phyloP scores from a whole-genome alignment of 805 yeast species.

The Cyberlindnera galapagoensis region DNA sequence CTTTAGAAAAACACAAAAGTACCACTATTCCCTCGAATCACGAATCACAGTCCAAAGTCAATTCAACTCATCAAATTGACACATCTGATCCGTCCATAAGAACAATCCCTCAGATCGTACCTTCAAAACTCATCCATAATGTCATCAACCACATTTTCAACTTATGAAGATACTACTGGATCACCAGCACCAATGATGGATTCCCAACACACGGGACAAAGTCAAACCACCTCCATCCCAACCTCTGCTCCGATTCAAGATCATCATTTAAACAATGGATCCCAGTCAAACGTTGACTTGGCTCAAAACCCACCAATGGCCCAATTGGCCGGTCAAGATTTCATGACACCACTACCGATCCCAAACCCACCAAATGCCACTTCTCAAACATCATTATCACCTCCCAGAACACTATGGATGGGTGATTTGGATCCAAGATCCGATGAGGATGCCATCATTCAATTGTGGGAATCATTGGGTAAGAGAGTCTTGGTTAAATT shows the following conservation, averaged over 20 bases:
- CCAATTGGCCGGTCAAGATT: slow-evolving; percentile 22
- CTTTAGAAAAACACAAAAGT: too few species aligned
- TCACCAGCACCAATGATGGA: too few species aligned
- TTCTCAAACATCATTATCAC: slow-evolving; percentile 31
- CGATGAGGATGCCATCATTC: slow-evolving; percentile 53
- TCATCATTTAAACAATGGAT: too few species aligned
- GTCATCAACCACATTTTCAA: too few species aligned
- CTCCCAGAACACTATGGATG: slow-evolving; percentile 81
- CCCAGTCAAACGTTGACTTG: too few species aligned
- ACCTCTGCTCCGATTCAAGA: neutral
- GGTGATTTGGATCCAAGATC: slow-evolving; percentile 81
- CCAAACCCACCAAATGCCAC: slow-evolving; percentile 54
- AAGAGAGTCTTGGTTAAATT: slow-evolving; percentile 59
- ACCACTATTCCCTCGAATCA: too few species aligned
- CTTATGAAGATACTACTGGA: neutral
- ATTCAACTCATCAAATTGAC: too few species aligned
- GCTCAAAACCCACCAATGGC: slow-evolving; percentile 16
- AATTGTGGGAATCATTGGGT: slow-evolving; percentile 54
- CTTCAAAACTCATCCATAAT: too few species aligned
- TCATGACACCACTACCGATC: slow-evolving; percentile 25
- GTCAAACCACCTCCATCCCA: neutral
- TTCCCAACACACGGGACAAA: too few species aligned
- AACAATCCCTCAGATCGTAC: too few species aligned
- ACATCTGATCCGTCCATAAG: too few species aligned
- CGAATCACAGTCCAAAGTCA: too few species aligned